phyloP scores from a whole-genome alignment of 2,329 filamentous ascomycete species.

The Aspergillus awamori region DNA sequence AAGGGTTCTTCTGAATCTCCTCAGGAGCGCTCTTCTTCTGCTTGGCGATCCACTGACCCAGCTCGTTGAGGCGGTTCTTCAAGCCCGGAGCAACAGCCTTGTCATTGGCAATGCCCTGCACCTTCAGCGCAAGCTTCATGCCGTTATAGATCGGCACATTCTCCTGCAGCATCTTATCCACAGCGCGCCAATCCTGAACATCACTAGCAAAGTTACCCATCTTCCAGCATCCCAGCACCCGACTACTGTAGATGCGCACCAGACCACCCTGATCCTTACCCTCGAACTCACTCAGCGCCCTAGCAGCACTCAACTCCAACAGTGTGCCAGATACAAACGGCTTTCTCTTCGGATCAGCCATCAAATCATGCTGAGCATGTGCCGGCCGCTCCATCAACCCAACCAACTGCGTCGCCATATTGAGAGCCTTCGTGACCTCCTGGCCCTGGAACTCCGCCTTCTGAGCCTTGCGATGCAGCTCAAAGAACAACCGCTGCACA shows the following conservation, averaged over 20 bases:
- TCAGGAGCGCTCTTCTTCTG: slow-evolving; percentile 24
- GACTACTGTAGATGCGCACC: slow-evolving; percentile 45
- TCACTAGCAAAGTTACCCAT: slow-evolving; percentile 30
- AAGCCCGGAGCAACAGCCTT: slow-evolving; percentile 29
- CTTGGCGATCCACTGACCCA: slow-evolving; percentile 57
- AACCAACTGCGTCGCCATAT: slow-evolving; percentile 39
- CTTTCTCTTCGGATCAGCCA: slow-evolving; percentile 41
- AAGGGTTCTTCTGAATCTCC: slow-evolving; percentile 21
- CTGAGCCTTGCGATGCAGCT: slow-evolving; percentile 41
- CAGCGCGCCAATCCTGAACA: slow-evolving; percentile 21
- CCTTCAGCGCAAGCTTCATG: slow-evolving; percentile 42
- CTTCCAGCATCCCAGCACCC: slow-evolving; percentile 39
- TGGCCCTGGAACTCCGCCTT: slow-evolving; percentile 38
- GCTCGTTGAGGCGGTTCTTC: slow-evolving; percentile 36
- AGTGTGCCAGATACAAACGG: slow-evolving; percentile 48
- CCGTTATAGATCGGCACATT: slow-evolving; percentile 45
- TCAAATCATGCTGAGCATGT: slow-evolving; percentile 28
- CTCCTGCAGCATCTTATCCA: slow-evolving; percentile 33
- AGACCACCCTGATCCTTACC: slow-evolving; percentile 45
- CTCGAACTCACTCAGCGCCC: slow-evolving; percentile 39
- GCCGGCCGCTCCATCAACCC: slow-evolving; percentile 41
- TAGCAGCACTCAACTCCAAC: slow-evolving; percentile 50
- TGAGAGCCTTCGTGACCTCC: slow-evolving; percentile 32
- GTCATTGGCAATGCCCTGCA: slow-evolving; percentile 35
- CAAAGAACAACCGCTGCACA: slow-evolving; percentile 40